A percentile compares a stretch with the other conserved stretches of the same genome.
These are phyloP conservation scores for Teratosphaeria viscida DNA, from an alignment of 2,329 filamentous ascomycete genomes.

Conservation along the genomic window DNA sequence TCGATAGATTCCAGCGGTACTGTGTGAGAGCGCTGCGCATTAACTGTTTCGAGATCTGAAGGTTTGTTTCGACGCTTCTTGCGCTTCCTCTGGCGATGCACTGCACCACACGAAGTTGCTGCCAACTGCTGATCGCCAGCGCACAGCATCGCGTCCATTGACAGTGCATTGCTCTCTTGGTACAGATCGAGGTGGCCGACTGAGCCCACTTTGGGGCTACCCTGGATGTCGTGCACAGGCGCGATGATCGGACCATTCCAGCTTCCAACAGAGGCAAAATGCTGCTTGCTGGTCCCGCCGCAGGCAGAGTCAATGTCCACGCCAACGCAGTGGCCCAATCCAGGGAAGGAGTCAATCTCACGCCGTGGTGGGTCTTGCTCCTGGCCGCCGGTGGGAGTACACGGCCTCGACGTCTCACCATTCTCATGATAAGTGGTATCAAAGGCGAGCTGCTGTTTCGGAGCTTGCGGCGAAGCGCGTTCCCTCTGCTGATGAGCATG, in stretches of 20 bases:
- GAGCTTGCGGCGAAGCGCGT: background rate
- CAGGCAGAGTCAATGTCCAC: background rate
- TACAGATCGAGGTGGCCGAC: background rate
- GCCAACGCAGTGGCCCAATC: background rate
- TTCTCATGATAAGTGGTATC: background rate
- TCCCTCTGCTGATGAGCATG: background rate
- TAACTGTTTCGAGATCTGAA: background rate
- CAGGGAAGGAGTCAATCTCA: background rate
- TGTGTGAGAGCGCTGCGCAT: background rate
- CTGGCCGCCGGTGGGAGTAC: background rate
- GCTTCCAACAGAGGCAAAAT: background rate
- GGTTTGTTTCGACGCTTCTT: background rate
- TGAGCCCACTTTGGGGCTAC: background rate
- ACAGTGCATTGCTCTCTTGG: background rate
- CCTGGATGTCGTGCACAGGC: background rate
- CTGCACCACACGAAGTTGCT: background rate
- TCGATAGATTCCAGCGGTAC: background rate
- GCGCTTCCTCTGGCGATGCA: background rate
- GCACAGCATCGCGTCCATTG: background rate
- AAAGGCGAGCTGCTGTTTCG: background rate
- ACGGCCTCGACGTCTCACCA: background rate
- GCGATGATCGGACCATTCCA: background rate
- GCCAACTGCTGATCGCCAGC: background rate
- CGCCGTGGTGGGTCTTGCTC: background rate
- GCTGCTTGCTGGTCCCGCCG: background rate